Evolutionary conservation across 2,329 filamentous ascomycete genomes (phyloP).

Genomic region (Botrytis squamosa): DNA sequence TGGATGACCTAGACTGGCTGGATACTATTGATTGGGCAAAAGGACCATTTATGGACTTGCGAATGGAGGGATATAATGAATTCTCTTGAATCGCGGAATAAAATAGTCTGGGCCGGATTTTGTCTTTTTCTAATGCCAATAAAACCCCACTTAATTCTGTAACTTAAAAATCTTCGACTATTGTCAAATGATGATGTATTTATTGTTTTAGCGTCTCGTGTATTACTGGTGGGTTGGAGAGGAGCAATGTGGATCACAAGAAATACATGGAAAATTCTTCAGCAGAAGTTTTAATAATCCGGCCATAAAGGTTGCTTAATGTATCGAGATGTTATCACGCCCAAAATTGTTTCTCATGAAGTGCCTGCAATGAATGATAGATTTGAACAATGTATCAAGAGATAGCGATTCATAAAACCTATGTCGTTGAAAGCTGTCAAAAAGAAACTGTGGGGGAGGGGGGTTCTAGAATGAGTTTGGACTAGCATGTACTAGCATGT

Average conservation of each 20-base stretch:
- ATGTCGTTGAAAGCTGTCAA: neutral
- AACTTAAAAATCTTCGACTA: neutral
- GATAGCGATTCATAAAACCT: neutral
- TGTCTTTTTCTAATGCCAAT: neutral
- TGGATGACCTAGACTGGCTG: slow-evolving; percentile 37
- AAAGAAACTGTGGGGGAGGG: neutral
- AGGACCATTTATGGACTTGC: slow-evolving; percentile 35
- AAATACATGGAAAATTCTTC: neutral
- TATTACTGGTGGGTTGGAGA: neutral
- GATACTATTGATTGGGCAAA: slow-evolving; percentile 37
- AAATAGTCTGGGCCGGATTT: neutral
- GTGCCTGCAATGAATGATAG: too few species aligned
- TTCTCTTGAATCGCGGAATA: neutral
- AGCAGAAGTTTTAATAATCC: neutral
- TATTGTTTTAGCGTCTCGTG: neutral
- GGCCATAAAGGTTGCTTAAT: neutral
- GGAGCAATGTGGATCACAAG: neutral
- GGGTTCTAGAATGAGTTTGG: neutral
- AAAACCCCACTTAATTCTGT: rapidly evolving
- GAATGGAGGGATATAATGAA: slow-evolving; percentile 4
- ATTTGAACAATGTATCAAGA: neutral
- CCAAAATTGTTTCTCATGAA: neutral
- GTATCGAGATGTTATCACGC: neutral
- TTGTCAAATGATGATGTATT: too few species aligned
- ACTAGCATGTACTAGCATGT: neutral